A percentile compares a stretch with the other conserved stretches of the same genome.
These are phyloP conservation scores for Solanum sitiens DNA, from an alignment of 257 asterid species.

Conservation along the genomic window DNA sequence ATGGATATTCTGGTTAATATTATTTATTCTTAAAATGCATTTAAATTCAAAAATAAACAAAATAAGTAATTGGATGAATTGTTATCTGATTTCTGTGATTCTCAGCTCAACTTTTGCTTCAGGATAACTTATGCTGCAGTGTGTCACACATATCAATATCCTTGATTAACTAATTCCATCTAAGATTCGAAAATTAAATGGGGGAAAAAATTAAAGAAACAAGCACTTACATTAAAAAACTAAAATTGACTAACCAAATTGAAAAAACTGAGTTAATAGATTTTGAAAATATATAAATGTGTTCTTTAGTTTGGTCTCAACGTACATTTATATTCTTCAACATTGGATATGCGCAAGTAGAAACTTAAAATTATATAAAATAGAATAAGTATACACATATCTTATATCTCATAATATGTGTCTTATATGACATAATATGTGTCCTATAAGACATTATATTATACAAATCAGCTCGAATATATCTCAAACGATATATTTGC, in stretches of 20 bases:
- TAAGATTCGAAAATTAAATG: not conserved
- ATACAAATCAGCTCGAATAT: not conserved
- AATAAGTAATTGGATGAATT: not conserved
- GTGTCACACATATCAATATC: conserved; percentile 21
- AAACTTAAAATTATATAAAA: not conserved
- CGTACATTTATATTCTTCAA: no score
- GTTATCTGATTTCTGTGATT: not conserved
- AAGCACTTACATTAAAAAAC: not conserved
- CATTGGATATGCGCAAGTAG: fast-evolving
- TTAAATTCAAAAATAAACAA: no score
- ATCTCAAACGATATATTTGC: not conserved
- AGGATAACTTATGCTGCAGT: conserved; percentile 10
- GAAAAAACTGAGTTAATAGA: not conserved
- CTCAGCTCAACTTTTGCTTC: not conserved
- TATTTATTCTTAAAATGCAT: no score
- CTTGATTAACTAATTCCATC: not conserved
- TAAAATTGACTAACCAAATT: not conserved
- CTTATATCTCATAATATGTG: no score
- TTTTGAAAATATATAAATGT: no score
- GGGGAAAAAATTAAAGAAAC: not conserved
- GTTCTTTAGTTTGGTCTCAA: no score
- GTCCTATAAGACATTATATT: no score
- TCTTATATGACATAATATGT: no score
- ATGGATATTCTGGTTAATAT: no score
- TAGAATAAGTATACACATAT: no score